Evolutionary conservation across 2,329 filamentous ascomycete genomes (phyloP), one percentile per base, ranked within the genome.

Genomic region (Colletotrichum sp.): DNA sequence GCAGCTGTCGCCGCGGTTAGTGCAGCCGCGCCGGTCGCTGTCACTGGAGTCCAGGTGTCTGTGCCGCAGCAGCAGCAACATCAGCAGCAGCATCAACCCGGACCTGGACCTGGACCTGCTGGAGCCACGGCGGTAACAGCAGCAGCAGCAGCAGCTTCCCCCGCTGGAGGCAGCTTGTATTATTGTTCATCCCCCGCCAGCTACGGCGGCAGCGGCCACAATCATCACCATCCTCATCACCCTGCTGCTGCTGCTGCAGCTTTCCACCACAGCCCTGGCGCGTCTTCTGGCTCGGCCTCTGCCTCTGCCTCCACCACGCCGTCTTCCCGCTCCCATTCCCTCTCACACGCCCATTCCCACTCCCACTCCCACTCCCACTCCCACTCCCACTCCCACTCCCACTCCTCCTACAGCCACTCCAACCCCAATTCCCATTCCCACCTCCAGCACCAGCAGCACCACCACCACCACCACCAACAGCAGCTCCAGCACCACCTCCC

Each of bases 401-500:
- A 49, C 18, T n/a, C 39, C 39, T n/a, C 39, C 18, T 49, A 49
- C 39, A 49, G 39, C 39, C 39, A 49, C 39, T 49, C 39, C 39
- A 49, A 49, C 18, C 39, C 39, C 39, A 21, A n/a, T 49, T 10
- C 39, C 39, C 39, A 49, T 21, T 49, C 18, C 18, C 39, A 49
- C 39, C 39, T 49, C 39, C 39, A 49, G 18, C 39, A 44, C 16
- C 36, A 39, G 36, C 30, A 32, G 30, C 30, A 34, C 2, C 39
- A 44, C 2, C 39, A 49, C 9, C 39, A 49, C 18, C 39, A 49
- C 8, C 18, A 49, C 18, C 44, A 49, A 49, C 44, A 49, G 39
- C 39, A 44, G 10, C 44, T n/a, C 21, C 78, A 49, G 63, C 13
- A 24, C 65, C 72, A 76, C 77, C 65, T 49, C n/a, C 32, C 64